Base-by-base conservation (phyloP, 108 stramenopile genomes). In the Pseudonitzschia delicatissima region DNA sequence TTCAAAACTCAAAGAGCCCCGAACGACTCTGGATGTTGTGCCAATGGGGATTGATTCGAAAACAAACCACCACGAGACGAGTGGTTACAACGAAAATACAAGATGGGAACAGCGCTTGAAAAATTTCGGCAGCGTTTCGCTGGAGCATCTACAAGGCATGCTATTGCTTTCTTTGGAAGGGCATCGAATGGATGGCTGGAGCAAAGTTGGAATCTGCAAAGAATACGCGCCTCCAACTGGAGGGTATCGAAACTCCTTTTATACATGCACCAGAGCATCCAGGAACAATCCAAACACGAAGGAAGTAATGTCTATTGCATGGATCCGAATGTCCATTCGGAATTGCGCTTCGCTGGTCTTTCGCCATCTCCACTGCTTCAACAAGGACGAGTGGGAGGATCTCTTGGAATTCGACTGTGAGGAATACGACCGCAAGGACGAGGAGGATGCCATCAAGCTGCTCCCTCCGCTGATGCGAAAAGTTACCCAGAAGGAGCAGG, bases 11-110 rank as follows among this genome's bases (percentile, higher is more conserved):
- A 5, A 6, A 5, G 15, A 57, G 55, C n/a, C 12, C 55, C 5
- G 55, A 57, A n/a, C 55, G 55, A 18, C 27, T 57, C 17, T 18
- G 33, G 2, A 6, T 35, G 9, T 20, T 57, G 27, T 57, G 55
- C 34, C 55, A 57, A 8, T 57, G 55, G 55, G 55, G 55, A 32
- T 12, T 57, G n/a, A 32, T 57, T 17, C 37, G 8, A 39, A 39
- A 39, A 39, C 37, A 8, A 6, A 39, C 37, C 37, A 39, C 8
- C 37, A 39, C 11, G 37, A n/a, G n/a, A n/a, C n/a, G 40, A 12
- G 12, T 12, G 15, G 15, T 15, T 42, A 15, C 40, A 9, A 42
- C 40, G 15, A 9, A 42, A 42, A 9, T 12, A 42, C 40, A 42
- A 42, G 12, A 42, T 12, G 12, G 15, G 15, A n/a, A n/a, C n/a